Base-by-base conservation (phyloP, 148 eudicot genomes). In the Chenopodium berlandieri region DNA sequence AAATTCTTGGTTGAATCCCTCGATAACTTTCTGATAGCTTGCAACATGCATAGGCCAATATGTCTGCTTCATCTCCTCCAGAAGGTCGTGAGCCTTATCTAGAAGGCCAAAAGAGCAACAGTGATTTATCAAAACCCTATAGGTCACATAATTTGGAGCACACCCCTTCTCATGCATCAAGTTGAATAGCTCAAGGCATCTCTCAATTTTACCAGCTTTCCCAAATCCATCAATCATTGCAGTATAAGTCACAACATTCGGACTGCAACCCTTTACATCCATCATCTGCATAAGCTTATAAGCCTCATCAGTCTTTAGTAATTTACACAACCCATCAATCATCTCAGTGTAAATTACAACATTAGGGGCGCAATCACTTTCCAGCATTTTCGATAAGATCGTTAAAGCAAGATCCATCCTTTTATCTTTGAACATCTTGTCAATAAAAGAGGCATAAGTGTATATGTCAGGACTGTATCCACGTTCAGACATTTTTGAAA, bases 281-380 rank as follows among this genome's bases (percentile, higher is more conserved):
- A 96, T 96, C 99, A 96, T 89, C 85, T 88, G 62, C 92, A 96
- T 87, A 75, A 96, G 97, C 82, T 89, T 94, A 82, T 90, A 90
- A 77, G 98, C 99, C 84, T 96, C 99, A 71, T 88, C 93, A 34
- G 83, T 90, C 85, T 94, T 96, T 80, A 93, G 92, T 86, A 85
- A 87, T 90, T 96, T 96, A 88, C 97, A 91, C 81, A 96, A 89
- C 65, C 99, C 99, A 85, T 96, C 98, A 83, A 96, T 82, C 98
- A 96, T 96, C 83, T 79, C 90, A 12, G 99, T 94, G 85, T 96
- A 96, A 34, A 90, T 86, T 34, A 96, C 86, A 70, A 92, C 98
- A 91, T 95, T 92, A 44, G 98, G 98, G 58, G 94, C 78, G 78
- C 90, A 87, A 80, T 89, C 88, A 80, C 80, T 84, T 77, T 92